These are phyloP conservation scores for Colletotrichum filicis DNA, from an alignment of 2,329 filamentous ascomycete genomes.

Conservation along the genomic window DNA sequence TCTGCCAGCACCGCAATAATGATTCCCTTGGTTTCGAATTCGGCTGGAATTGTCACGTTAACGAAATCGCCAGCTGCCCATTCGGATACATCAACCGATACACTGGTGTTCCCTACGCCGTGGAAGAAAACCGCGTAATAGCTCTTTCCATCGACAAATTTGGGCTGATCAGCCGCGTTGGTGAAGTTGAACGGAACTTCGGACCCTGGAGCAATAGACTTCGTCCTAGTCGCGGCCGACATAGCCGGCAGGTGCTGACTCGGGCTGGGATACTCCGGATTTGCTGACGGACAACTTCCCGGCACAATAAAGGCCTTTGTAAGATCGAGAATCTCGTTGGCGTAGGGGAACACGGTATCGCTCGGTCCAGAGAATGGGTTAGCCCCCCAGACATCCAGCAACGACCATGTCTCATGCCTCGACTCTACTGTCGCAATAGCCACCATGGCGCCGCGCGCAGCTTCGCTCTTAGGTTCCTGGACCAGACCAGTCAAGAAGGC, in stretches of 20 bases:
- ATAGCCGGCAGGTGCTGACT: neutral
- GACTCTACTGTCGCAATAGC: constrained; percentile 48
- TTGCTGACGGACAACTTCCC: neutral
- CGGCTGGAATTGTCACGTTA: neutral
- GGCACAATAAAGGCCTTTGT: neutral
- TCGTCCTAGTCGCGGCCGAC: neutral
- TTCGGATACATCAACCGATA: neutral
- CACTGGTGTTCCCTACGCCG: neutral
- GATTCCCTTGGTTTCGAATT: neutral
- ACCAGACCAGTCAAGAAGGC: constrained; percentile 51
- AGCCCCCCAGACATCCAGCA: constrained; percentile 44
- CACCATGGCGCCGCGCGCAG: constrained; percentile 50
- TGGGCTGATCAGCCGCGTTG: neutral
- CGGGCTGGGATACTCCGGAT: neutral
- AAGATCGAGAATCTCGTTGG: neutral
- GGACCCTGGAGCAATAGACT: neutral
- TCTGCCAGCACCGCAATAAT: neutral
- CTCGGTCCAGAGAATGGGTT: constrained; percentile 4
- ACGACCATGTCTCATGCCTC: constrained; percentile 52
- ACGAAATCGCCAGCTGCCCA: neutral
- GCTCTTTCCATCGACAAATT: neutral
- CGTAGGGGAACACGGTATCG: neutral
- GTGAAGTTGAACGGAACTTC: neutral
- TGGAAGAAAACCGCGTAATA: neutral
- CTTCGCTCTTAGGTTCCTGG: constrained; percentile 44